A percentile compares a stretch with the other conserved stretches of the same genome.
Conservation (phyloP, 148 eudicot species). For the Silene latifolia region DNA sequence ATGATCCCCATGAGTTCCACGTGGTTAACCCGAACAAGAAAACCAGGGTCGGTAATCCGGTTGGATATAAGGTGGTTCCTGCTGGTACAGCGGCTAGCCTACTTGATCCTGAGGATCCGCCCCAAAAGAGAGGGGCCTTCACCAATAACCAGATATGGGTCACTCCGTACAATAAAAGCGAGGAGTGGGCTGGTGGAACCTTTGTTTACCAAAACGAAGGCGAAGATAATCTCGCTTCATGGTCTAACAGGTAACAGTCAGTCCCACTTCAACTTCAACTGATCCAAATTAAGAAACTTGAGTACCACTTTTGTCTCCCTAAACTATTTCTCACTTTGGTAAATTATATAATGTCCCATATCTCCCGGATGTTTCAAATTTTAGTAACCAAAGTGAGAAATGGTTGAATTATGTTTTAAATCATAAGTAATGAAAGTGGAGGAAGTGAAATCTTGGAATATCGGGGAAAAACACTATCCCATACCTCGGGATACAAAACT, state of each 20-base stretch:
- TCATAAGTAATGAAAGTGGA: too few relatives aligned
- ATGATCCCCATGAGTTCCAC: conserved; percentile 81
- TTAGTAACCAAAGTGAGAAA: too few relatives aligned
- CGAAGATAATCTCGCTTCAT: conserved; percentile 80
- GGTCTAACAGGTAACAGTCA: conserved; percentile 71
- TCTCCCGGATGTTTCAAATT: too few relatives aligned
- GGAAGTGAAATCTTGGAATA: too few relatives aligned
- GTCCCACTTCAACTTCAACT: too few relatives aligned
- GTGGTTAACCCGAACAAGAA: conserved; percentile 65
- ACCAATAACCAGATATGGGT: conserved; percentile 97
- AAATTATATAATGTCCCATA: too few relatives aligned
- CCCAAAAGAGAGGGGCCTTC: conserved; percentile 83
- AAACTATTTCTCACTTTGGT: too few relatives aligned
- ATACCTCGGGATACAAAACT: too few relatives aligned
- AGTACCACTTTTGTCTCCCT: too few relatives aligned
- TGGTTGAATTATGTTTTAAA: too few relatives aligned
- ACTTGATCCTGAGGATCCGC: conserved; percentile 85
- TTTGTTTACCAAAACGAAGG: conserved; percentile 84
- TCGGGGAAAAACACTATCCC: too few relatives aligned
- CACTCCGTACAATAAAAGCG: conserved; percentile 70
- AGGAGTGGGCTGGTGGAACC: conserved; percentile 96
- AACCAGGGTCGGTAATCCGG: conserved; percentile 82
- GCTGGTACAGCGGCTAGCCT: conserved; percentile 86
- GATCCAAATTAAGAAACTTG: too few relatives aligned
- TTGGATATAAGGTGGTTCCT: conserved; percentile 90